phyloP scores from a whole-genome alignment of 805 yeast species.

The Ogataea philodendri region DNA sequence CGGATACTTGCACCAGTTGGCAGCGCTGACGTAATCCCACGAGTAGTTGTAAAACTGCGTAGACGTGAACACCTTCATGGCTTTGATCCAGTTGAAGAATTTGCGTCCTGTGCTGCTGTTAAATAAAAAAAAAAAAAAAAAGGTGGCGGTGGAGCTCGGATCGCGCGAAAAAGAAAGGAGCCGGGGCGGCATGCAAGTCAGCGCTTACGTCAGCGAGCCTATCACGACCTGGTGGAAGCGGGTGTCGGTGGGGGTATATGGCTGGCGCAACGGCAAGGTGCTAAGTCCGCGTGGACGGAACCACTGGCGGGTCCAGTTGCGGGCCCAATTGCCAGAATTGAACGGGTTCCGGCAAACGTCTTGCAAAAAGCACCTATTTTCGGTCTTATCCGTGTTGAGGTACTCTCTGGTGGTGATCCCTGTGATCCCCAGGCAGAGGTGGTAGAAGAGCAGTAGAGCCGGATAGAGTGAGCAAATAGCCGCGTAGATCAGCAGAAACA shows the following conservation, averaged over 20 bases:
- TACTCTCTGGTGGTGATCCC: slow-evolving; percentile 76
- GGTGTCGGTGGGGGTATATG: slow-evolving; percentile 37
- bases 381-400: slow-evolving; percentile 43
- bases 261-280: slow-evolving; percentile 30
- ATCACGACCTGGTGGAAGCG: slow-evolving; percentile 32
- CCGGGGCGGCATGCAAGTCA: neutral
- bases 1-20: slow-evolving; percentile 97
- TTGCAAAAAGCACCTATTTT: slow-evolving; percentile 23
- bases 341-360: slow-evolving; percentile 39
- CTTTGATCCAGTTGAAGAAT: neutral
- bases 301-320: slow-evolving; percentile 36
- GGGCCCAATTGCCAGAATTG: slow-evolving; percentile 31
- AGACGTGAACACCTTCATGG: slow-evolving; percentile 80
- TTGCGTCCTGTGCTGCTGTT: slow-evolving; percentile 1
- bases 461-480: slow-evolving; percentile 55
- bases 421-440: slow-evolving; percentile 50
- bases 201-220: slow-evolving; percentile 13
- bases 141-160: slow-evolving; percentile 6
- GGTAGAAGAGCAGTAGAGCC: slow-evolving; percentile 48
- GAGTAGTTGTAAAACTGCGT: slow-evolving; percentile 72
- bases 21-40: slow-evolving; percentile 94
- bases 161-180: slow-evolving; percentile 2
- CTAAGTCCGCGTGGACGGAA: slow-evolving; percentile 41
- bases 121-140: slow-evolving; percentile 6
- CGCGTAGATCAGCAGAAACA: slow-evolving; percentile 54